Evolutionary conservation across 345 rosid species (phyloP).

Genomic region (Camelina hispida): DNA sequence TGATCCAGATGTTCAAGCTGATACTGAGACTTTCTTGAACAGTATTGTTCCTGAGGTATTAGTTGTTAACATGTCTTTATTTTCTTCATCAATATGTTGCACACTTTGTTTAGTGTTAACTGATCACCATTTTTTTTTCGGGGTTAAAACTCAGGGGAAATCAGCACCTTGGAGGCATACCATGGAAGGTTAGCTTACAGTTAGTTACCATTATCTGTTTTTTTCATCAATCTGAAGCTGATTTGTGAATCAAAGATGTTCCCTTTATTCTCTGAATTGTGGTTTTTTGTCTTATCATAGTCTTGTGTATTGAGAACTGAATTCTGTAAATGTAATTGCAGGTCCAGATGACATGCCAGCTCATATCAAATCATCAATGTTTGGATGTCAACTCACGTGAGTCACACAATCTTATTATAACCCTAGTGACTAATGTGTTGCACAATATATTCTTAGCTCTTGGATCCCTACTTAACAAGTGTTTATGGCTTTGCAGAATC

Average conservation of each 20-base stretch:
- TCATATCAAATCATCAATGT: conserved; percentile 93
- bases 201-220: neutral
- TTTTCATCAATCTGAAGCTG: neutral
- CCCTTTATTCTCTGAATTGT: neutral
- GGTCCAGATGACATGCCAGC: conserved; percentile 99
- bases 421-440: neutral
- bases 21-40: conserved; percentile 95
- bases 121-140: neutral
- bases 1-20: conserved; percentile 90
- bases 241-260: neutral
- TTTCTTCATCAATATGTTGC: neutral
- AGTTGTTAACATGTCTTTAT: neutral
- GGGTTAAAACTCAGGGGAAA: conserved; percentile 60
- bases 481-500: conserved; percentile 56
- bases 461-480: neutral
- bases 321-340: conserved; percentile 44
- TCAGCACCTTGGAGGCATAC: conserved; percentile 98
- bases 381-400: conserved; percentile 84
- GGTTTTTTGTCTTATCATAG: neutral
- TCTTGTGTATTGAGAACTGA: conserved; percentile 22
- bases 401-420: conserved; percentile 40
- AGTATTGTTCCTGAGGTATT: conserved; percentile 87
- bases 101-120: neutral
- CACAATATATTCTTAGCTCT: conserved; percentile 12
- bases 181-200: conserved; percentile 93